Evolutionary conservation across 2,329 filamentous ascomycete species (phyloP).

Genomic region (Phaeosphaeria sp.): DNA sequence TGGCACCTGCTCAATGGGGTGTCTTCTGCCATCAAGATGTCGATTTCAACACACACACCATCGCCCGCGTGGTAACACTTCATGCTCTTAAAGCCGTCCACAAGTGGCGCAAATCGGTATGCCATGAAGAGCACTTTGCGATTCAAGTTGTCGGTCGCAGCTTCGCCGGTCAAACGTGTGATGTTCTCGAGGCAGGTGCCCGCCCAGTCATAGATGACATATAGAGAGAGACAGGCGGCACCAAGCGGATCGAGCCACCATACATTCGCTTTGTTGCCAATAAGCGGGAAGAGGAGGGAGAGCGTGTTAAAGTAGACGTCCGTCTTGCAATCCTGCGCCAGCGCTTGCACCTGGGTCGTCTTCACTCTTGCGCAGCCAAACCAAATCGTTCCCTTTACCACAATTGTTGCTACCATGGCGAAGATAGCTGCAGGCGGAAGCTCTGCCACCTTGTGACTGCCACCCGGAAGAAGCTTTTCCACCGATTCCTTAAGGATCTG

Average conservation of each 20-base stretch:
- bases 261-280: slow-evolving; percentile 64
- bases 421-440: slow-evolving; percentile 63
- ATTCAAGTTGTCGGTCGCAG: slow-evolving; percentile 58
- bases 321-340: slow-evolving; percentile 67
- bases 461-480: slow-evolving; percentile 61
- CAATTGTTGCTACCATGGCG: slow-evolving; percentile 64
- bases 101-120: slow-evolving; percentile 62
- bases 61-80: slow-evolving; percentile 69
- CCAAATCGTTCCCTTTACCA: slow-evolving; percentile 67
- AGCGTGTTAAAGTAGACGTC: slow-evolving; percentile 71
- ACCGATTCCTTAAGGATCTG: slow-evolving; percentile 69
- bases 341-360: slow-evolving; percentile 68
- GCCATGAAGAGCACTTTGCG: slow-evolving; percentile 68
- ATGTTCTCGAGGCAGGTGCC: slow-evolving; percentile 67
- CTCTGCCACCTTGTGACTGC: slow-evolving; percentile 56
- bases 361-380: slow-evolving; percentile 66
- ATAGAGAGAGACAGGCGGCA: slow-evolving; percentile 68
- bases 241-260: slow-evolving; percentile 74
- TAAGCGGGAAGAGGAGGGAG: slow-evolving; percentile 67
- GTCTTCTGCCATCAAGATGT: slow-evolving; percentile 64
- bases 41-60: slow-evolving; percentile 68
- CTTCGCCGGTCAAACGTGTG: slow-evolving; percentile 64
- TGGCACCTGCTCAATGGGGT: slow-evolving; percentile 61
- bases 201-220: slow-evolving; percentile 74
- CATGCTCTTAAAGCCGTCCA: slow-evolving; percentile 62